Evolutionary conservation across 2,329 filamentous ascomycete species (phyloP), one percentile per base, ranked within the genome.

Genomic region (Trichoderma guizhouense): DNA sequence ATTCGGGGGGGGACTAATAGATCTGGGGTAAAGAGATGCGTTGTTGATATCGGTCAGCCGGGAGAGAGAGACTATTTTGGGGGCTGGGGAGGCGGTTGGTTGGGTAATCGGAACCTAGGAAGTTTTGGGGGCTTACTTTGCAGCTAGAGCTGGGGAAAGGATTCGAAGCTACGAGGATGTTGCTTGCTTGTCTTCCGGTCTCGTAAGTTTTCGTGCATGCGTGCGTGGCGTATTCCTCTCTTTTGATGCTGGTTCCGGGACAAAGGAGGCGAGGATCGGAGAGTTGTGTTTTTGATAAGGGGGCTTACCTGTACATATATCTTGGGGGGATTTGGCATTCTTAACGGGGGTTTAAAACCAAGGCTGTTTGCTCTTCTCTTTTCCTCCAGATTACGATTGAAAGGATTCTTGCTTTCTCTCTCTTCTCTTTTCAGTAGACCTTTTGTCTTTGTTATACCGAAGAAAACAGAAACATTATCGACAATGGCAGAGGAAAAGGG

Each of bases 401-500:
- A 24, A 24, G 9, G 21, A 11, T 24, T 53, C 43, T 53, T 14
- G 3, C 11, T 53, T 3, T 14, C 11, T 24, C 2, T 51, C 43
- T 12, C 43, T 51, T 51, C 43, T 51, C 43, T 53, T 12, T 51
- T 5, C 5, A 24, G 14, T 53, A 24, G 11, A 21, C 11, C 21
- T 51, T 47, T 51, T 11, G 8, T 21, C 43, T 51, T 51, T 53
- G 5, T 53, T 24, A 53, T 53, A 53, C 5, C 47, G n/a, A 53
- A 5, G 21, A 53, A 24, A 7, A 34, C 28, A 28, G 18, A n/a
- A 15, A 5, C 8, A 4, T 15, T 18, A 64, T 53, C 47, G 11
- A 12, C 51, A 26, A 72, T 72, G 71, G 43, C 71, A 30, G 71
- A 72, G n/a, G 71, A 72, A 71, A 71, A 71, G 12, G 71, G 53